Evolutionary conservation across 805 yeast genomes (phyloP).

Genomic region (Metschnikowia noctiluminum): DNA sequence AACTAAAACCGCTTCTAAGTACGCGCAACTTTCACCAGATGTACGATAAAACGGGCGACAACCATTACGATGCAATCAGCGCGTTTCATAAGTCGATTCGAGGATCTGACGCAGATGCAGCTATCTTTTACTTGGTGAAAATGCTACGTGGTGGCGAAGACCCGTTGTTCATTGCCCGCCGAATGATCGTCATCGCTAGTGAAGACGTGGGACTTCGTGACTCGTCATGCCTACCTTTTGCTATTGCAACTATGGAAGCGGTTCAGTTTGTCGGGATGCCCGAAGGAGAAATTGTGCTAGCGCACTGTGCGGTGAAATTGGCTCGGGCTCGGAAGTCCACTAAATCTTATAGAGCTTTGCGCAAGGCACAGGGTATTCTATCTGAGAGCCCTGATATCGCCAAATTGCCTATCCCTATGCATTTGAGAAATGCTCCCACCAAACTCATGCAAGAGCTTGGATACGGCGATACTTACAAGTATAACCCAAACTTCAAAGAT

Average conservation of each 20-base stretch:
- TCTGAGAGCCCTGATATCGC: slow-evolving; percentile 55
- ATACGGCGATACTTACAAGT: slow-evolving; percentile 80
- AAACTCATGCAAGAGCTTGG: slow-evolving; percentile 84
- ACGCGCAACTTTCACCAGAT: slow-evolving; percentile 48
- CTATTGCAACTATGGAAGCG: slow-evolving; percentile 80
- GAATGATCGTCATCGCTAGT: slow-evolving; percentile 93
- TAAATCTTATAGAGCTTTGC: slow-evolving; percentile 78
- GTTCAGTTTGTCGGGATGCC: slow-evolving; percentile 92
- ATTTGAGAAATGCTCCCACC: slow-evolving; percentile 94
- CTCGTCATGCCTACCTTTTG: slow-evolving; percentile 80
- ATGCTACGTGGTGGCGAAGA: slow-evolving; percentile 95
- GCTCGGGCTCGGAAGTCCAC: slow-evolving; percentile 86
- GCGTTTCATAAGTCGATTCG: slow-evolving; percentile 93
- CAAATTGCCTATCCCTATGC: slow-evolving; percentile 69
- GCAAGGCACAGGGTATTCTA: slow-evolving; percentile 57
- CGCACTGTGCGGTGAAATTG: slow-evolving; percentile 89
- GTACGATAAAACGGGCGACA: slow-evolving; percentile 86
- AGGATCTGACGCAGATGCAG: slow-evolving; percentile 87
- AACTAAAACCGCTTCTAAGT: slow-evolving; percentile 40
- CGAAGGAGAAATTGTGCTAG: slow-evolving; percentile 84
- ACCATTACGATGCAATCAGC: slow-evolving; percentile 91
- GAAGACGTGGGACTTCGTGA: slow-evolving; percentile 92
- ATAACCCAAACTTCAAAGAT: slow-evolving; percentile 74
- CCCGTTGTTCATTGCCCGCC: slow-evolving; percentile 80
- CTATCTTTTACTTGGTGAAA: slow-evolving; percentile 78